phyloP scores from a whole-genome alignment of 2,329 filamentous ascomycete species.

The Exophiala sp. region DNA sequence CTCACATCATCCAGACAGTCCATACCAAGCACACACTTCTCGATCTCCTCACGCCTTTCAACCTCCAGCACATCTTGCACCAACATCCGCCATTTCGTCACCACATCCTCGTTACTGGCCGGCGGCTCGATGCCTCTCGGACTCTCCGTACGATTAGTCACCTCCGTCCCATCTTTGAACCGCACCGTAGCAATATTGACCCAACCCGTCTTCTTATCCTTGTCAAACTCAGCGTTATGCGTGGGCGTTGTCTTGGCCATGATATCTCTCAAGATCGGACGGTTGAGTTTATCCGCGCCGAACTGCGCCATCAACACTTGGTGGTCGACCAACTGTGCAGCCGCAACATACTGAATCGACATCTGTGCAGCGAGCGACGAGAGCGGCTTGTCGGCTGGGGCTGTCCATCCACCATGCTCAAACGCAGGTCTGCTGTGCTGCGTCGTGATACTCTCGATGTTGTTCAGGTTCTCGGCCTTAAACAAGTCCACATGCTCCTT shows the following conservation, averaged over 20 bases:
- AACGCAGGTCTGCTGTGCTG: constrained; percentile 33
- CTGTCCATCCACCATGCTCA: constrained; percentile 38
- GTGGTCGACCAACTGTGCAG: constrained; percentile 37
- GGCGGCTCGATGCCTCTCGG: constrained; percentile 35
- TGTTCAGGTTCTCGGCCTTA: constrained; percentile 9
- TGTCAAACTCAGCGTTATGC: constrained; percentile 8
- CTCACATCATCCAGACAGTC: constrained; percentile 30
- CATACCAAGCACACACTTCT: constrained; percentile 32
- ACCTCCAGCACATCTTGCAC: constrained; percentile 33
- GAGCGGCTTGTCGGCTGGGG: constrained; percentile 31
- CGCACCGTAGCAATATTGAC: constrained; percentile 22
- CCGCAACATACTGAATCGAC: constrained; percentile 37
- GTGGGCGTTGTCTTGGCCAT: constrained; percentile 32
- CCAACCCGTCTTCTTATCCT: constrained; percentile 18
- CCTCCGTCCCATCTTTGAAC: constrained; percentile 25
- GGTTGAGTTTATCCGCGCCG: constrained; percentile 31
- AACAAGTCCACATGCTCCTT: constrained; percentile 29
- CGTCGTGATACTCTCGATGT: constrained; percentile 32
- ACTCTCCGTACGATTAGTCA: constrained; percentile 20
- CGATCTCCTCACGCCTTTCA: constrained; percentile 31
- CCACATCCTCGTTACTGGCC: constrained; percentile 38
- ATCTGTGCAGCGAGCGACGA: constrained; percentile 40
- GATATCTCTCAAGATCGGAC: constrained; percentile 37
- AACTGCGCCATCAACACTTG: constrained; percentile 37
- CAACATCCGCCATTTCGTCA: constrained; percentile 36